Conservation (phyloP, 1,139 yeast genomes). For the Protomyces pachydermus region DNA sequence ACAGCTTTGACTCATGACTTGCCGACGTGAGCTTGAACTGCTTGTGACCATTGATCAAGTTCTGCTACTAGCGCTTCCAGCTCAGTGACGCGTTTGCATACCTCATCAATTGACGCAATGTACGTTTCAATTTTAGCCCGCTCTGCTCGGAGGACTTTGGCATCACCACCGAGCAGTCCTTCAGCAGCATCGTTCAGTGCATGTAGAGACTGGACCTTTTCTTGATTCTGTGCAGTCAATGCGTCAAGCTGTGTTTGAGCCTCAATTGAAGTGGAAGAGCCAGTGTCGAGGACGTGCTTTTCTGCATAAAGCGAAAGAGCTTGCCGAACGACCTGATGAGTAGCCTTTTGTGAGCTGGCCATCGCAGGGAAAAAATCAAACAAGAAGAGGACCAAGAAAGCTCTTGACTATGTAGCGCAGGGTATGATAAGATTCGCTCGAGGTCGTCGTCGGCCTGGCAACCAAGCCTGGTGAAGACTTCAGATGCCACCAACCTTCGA, state of each 20-base stretch:
- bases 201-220: background rate
- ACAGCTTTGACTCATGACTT: background rate
- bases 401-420: background rate
- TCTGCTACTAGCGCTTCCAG: background rate
- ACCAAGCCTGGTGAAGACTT: no score
- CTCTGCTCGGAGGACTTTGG: background rate
- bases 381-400: background rate
- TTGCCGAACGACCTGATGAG: background rate
- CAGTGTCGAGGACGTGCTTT: background rate
- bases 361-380: background rate
- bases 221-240: background rate
- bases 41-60: background rate
- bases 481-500: no score
- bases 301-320: background rate
- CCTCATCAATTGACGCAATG: background rate
- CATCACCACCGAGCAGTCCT: background rate
- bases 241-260: background rate
- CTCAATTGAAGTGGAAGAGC: background rate
- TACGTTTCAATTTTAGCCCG: background rate
- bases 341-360: background rate
- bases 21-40: background rate
- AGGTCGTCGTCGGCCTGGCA: no score
- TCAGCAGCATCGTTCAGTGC: background rate
- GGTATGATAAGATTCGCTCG: no score
- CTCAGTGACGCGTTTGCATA: background rate